Evolutionary conservation across 805 yeast species (phyloP), one percentile per base, ranked within the genome.

Genomic region (Debaryomyces prosopidis): DNA sequence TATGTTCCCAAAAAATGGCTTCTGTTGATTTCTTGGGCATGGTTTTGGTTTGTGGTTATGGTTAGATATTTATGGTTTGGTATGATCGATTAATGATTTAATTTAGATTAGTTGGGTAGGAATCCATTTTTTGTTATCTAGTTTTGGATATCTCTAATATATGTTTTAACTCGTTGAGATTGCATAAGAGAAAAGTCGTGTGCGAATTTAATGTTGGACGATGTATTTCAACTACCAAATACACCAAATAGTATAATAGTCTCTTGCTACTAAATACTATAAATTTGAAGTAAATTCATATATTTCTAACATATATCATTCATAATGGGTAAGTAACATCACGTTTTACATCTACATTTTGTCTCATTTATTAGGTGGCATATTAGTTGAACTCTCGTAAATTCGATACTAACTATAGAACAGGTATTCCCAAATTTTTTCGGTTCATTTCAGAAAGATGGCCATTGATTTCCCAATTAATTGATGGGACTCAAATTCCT

Each of bases 371-470:
- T 23, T 23, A 23, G 26, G 26, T 23, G 6, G 9, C 26, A 23
- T 23, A 23, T 23, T 23, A 23, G 9, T 23, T 23, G 26, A 23
- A 23, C 6, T 23, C 10, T 23, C 9, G 26, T 23, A 7, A 23
- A 23, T 23, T 23, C 14, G 14, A 30, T 30, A 30, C 33, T 30
- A 30, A 30, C 33, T 30, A 30, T 30, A 4, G 5, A 30, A 30
- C 33, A 64, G 98, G 98, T 77, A 92, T 94, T 63, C 99, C 99
- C 45, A 94, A 94, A 62, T 94, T 92, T 65, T 94, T 89, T 68
- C 82, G 97, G 69, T 92, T 89, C 75, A 90, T 94, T 73, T 89
- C 97, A 40, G 98, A 94, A 72, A 83, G 99, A 82, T 94, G 98
- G 97, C 99, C 99, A 27, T 76, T 87, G 75, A 90, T 91, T 53